Evolutionary conservation across 164 flowering plant species (phyloP), one percentile per base, ranked within the genome.

Genomic region (Vitis rupestris): DNA sequence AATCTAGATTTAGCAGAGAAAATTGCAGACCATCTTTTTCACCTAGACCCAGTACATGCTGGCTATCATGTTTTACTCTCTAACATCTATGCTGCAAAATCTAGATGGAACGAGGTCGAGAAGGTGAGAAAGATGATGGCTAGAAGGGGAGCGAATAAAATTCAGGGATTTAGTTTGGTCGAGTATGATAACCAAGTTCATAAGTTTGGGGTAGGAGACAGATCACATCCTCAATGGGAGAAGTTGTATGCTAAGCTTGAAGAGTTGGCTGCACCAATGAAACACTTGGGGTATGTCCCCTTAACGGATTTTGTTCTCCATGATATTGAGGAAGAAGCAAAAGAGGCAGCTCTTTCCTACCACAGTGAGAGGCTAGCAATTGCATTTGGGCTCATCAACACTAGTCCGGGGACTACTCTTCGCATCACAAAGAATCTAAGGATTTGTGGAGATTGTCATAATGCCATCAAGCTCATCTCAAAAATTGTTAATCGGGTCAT

Each of bases 361-460:
- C 85, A 82, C 66, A 76, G 82, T 70, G 82, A 82, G 76, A 74
- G 77, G 65, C 67, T 79, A 44, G 85, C 85, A 29, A 75, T 79
- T 59, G 82, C 77, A 53, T 78, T 81, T 64, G 82, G 78, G 49
- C 62, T 81, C 61, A 66, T 76, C 19, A 78, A 73, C 67, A 75
- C 78, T 17, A 58, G 54, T 12, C 70, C 72, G 0, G 81, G 83
- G 67, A 69, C 72, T 13, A 30, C 70, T n/a, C 58, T 79, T 50
- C 68, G 74, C 9, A 68, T 81, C 50, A 76, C 72, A 16, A 81
- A 78, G 75, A 81, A 81, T 63, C 73, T 81, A 13, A 65, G 80
- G 62, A 71, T 79, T 9, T 78, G 81, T 55, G 83, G 71, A 16
- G 83, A 81, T 50, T 78, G 79, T 58, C 81, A 81, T 53, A 72